A percentile compares a stretch with the other conserved stretches of the same genome.
Evolutionary conservation across 1,284 basidiomycete species (phyloP).

Genomic region (Ustilago curta): DNA sequence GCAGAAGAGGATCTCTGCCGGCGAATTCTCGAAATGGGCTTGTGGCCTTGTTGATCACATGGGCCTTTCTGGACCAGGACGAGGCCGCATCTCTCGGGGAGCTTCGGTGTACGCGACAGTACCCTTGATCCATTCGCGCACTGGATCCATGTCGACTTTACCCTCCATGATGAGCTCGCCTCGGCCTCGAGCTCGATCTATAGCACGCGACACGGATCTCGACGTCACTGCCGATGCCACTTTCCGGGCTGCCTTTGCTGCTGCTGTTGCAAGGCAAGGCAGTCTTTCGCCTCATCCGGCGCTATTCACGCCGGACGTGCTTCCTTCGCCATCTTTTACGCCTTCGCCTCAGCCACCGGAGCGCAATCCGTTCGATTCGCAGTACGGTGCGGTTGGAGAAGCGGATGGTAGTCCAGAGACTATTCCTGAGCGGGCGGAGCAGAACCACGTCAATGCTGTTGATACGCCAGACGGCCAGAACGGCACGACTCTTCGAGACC

Average conservation of each 20-base stretch:
- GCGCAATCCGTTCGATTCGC: constrained; percentile 39
- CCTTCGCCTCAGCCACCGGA: constrained; percentile 41
- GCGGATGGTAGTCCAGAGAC: constrained; percentile 2
- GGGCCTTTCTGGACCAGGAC: constrained; percentile 46
- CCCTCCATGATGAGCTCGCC: constrained; percentile 53
- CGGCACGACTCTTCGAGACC: neutral
- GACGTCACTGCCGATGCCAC: constrained; percentile 34
- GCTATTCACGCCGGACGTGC: constrained; percentile 47
- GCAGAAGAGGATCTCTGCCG: constrained; percentile 77
- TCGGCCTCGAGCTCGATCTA: constrained; percentile 25
- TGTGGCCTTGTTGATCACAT: constrained; percentile 78
- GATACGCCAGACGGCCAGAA: neutral
- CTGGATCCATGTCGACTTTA: constrained; percentile 41
- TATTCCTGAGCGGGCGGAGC: constrained; percentile 20
- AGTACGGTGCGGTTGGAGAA: constrained; percentile 17
- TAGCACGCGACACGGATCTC: constrained; percentile 34
- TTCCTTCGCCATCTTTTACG: constrained; percentile 51
- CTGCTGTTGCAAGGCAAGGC: constrained; percentile 18
- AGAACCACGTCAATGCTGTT: neutral
- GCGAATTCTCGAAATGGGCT: constrained; percentile 87
- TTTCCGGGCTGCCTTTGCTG: constrained; percentile 23
- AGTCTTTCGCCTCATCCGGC: constrained; percentile 41
- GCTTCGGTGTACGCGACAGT: constrained; percentile 49
- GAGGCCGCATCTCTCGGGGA: constrained; percentile 43
- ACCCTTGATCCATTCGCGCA: constrained; percentile 53